These are phyloP conservation scores for Fusarium verticillioides DNA, from an alignment of 2,329 filamentous ascomycete genomes.

Conservation along the genomic window DNA sequence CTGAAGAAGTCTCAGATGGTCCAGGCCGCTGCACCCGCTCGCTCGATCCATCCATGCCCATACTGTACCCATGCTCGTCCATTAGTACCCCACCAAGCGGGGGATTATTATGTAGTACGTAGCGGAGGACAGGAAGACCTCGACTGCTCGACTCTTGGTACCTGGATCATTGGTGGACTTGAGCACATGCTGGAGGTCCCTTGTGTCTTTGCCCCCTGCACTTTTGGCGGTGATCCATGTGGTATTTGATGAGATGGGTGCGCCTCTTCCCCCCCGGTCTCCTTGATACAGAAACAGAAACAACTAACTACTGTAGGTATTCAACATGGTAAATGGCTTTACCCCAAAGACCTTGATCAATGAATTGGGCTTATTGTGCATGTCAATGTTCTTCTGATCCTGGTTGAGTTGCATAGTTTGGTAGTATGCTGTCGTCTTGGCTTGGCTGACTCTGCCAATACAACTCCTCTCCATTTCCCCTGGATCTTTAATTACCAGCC, in stretches of 20 bases:
- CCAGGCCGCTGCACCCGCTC: constrained; percentile 30
- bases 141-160: constrained; percentile 29
- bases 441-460: background rate
- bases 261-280: background rate
- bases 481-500: constrained; percentile 20
- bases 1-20: constrained; percentile 32
- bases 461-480: background rate
- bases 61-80: background rate
- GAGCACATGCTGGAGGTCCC: constrained; percentile 36
- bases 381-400: background rate
- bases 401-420: background rate
- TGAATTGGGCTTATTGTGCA: background rate
- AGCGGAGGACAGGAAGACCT: constrained; percentile 1
- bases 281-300: background rate
- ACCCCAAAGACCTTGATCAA: background rate
- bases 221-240: constrained; percentile 14
- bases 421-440: background rate
- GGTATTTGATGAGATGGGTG: constrained; percentile 13
- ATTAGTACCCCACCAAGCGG: constrained; percentile 25
- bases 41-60: constrained; percentile 1
- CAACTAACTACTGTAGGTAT: background rate
- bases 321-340: background rate
- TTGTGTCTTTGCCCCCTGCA: constrained; percentile 6
- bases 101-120: constrained; percentile 13
- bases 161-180: constrained; percentile 38